These are phyloP conservation scores for Penicillium sp. DNA, from an alignment of 2,329 filamentous ascomycete species.

Conservation along the genomic window DNA sequence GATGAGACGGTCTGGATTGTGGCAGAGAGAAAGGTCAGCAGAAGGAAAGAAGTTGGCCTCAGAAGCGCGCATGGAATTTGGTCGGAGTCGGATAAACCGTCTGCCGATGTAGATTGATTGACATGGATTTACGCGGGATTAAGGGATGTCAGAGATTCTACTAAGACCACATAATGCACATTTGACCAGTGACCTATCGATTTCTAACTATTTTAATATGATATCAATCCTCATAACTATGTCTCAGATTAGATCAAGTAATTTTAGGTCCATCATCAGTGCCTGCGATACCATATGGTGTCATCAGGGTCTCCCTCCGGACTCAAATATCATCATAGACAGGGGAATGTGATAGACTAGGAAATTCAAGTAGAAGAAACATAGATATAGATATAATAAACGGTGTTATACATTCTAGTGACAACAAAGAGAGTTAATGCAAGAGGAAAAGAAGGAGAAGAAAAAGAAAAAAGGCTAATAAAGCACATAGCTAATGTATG, in stretches of 20 bases:
- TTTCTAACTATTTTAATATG: not conserved
- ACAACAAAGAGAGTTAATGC: not conserved
- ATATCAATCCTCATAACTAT: not conserved
- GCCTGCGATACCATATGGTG: constrained; percentile 29
- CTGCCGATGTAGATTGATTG: constrained; percentile 9
- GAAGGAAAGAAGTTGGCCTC: not conserved
- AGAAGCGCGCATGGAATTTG: constrained; percentile 12
- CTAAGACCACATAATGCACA: not conserved
- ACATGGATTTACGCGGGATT: not conserved
- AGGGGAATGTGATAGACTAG: not conserved
- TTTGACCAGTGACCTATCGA: not conserved
- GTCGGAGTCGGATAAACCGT: constrained; percentile 17
- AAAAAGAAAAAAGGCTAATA: constrained; percentile 11
- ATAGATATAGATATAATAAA: not conserved
- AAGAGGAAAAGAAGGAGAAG: not conserved
- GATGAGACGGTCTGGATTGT: not conserved
- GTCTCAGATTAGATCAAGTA: constrained; percentile 64
- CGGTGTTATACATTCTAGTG: not conserved
- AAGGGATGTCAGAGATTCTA: not conserved
- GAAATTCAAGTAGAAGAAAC: too few relatives aligned
- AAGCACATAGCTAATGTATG: not conserved
- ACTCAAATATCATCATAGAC: constrained; percentile 34
- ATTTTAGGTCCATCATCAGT: constrained; percentile 50
- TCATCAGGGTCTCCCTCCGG: constrained; percentile 26
- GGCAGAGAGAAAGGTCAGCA: not conserved